Conservation (phyloP, 2,329 filamentous ascomycete species). For the Neobulgaria alba region DNA sequence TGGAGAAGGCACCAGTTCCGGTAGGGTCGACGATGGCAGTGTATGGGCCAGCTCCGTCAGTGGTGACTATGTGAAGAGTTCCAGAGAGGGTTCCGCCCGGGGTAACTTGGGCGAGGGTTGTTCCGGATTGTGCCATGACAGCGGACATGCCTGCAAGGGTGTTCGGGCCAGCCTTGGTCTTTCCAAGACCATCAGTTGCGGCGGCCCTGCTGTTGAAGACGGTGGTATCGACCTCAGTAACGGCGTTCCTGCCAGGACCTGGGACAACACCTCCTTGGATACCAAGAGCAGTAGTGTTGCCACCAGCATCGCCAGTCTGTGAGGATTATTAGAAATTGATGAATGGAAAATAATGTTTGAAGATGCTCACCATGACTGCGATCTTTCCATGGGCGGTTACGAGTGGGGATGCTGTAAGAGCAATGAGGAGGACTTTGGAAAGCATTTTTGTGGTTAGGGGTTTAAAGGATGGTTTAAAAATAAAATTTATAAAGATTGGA, state of each 20-base stretch:
- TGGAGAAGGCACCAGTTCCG: conserved; percentile 2
- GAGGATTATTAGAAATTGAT: background rate
- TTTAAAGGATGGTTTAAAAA: background rate
- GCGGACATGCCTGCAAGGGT: conserved; percentile 43
- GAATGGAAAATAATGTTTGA: background rate
- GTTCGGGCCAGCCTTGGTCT: conserved; percentile 10
- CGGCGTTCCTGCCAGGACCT: conserved; percentile 32
- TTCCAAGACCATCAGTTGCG: conserved; percentile 13
- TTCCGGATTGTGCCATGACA: conserved; percentile 49
- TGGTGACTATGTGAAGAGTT: conserved; percentile 60
- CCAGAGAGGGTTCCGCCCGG: conserved; percentile 49
- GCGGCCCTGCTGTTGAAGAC: conserved; percentile 30
- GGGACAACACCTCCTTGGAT: conserved; percentile 35
- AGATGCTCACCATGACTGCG: conserved; percentile 9
- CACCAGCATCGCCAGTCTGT: conserved; percentile 30
- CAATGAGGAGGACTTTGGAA: conserved; percentile 35
- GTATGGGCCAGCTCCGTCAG: conserved; percentile 49
- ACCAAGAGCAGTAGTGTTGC: conserved; percentile 36
- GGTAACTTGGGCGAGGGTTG: conserved; percentile 48
- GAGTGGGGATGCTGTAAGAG: conserved; percentile 44
- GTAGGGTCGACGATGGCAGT: conserved; percentile 37
- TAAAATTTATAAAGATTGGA: conserved; percentile 1
- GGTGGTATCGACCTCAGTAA: conserved; percentile 38
- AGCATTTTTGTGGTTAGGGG: conserved; percentile 26
- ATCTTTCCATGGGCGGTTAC: conserved; percentile 45